Conservation (phyloP, 345 rosid species). For the Aethionema arabicum region DNA sequence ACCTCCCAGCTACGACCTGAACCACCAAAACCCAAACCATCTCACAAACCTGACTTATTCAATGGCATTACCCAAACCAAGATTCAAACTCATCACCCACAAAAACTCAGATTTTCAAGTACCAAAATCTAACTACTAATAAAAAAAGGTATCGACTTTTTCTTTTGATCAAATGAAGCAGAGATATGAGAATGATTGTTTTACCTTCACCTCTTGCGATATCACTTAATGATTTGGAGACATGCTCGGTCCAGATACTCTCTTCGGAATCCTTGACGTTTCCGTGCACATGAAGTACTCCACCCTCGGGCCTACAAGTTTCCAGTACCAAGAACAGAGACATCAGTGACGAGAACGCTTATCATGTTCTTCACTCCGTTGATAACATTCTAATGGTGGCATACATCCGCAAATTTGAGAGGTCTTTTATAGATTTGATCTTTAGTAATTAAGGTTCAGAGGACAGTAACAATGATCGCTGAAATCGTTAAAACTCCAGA, state of each 20-base stretch:
- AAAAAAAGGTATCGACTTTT: not conserved
- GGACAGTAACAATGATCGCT: too few species aligned
- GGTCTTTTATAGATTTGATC: not conserved
- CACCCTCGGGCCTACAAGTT: constrained; percentile 74
- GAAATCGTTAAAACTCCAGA: not conserved
- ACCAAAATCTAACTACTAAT: not conserved
- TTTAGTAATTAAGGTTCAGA: not conserved
- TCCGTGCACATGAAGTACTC: constrained; percentile 80
- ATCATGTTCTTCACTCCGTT: not conserved
- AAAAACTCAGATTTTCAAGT: not conserved
- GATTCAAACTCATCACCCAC: not conserved
- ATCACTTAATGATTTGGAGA: constrained; percentile 50
- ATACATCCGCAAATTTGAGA: not conserved
- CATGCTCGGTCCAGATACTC: constrained; percentile 54
- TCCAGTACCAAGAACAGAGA: constrained; percentile 23
- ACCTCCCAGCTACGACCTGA: constrained; percentile 82
- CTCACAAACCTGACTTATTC: not conserved
- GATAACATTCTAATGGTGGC: not conserved
- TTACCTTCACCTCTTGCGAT: constrained; percentile 78
- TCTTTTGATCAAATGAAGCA: not conserved
- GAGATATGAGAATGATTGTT: not conserved
- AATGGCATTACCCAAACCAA: constrained; percentile 2
- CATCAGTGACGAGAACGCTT: constrained; percentile 4
- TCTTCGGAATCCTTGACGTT: constrained; percentile 81
- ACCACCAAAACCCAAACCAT: constrained; percentile 13